Base-by-base conservation (phyloP, 2,329 filamentous ascomycete species). In the Colletotrichum plurivorum region DNA sequence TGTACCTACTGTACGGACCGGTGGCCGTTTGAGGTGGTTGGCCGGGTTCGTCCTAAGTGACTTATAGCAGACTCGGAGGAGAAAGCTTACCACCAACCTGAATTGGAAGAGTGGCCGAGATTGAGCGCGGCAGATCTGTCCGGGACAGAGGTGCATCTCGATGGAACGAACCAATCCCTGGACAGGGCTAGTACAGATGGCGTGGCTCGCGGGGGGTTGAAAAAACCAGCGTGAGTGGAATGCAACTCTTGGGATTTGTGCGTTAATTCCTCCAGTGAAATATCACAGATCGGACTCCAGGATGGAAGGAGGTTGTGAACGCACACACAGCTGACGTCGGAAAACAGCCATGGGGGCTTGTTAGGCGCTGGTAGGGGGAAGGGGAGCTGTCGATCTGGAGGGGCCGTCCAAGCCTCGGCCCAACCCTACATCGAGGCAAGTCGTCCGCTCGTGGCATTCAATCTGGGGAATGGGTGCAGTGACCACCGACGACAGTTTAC, bases 101-200 rank as follows among this genome's bases (percentile, higher is more conserved):
- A 70, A 70, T 54, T 31, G 67, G 67, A 70, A 70, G 67, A 68
- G 51, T 70, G 57, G 39, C 67, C 67, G 67, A 70, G 64, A 59
- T 62, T 70, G 67, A 51, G 57, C 49, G 43, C 31, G 56, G 63
- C 62, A 69, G 62, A 69, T 67, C 62, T 69, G 55, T 41, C 67
- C 45, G 51, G 49, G 46, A 43, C 62, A 49, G 51, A 66, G 18
- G 16, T 46, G 63, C 55, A 69, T 67, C 55, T 60, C 62, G 25
- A 56, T 69, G 63, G 36, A 67, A 66, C 31, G 22, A 52, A 56
- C 62, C 62, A 57, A 69, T 69, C 49, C 43, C 51, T 22, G 51
- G 9, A 13, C 56, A 43, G 16, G 25, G 20, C 56, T 46, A 10
- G 51, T 5, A 31, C 52, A 49, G 51, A 54, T 22, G 51, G 43